Conservation (phyloP, 2,329 filamentous ascomycete species). For the Pseudophaeomoniella oleicola region DNA sequence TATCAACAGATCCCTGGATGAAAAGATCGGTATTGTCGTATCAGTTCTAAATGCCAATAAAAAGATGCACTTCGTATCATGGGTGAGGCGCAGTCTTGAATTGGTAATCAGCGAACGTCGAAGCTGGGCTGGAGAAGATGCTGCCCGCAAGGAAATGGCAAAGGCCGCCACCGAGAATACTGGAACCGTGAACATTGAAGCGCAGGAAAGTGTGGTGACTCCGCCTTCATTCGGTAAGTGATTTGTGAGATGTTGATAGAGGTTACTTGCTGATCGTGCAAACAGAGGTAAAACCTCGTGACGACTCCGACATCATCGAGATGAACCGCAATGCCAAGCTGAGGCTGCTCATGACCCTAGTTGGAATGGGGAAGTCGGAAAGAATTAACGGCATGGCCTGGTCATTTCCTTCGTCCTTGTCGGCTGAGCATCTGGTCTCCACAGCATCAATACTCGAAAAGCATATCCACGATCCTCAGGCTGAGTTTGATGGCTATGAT, state of each 20-base stretch:
- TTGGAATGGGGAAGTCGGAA: constrained; percentile 42
- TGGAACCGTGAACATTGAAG: constrained; percentile 9
- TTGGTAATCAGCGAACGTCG: constrained; percentile 58
- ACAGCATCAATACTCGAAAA: constrained; percentile 59
- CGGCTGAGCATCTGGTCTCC: constrained; percentile 52
- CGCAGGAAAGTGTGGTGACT: constrained; percentile 12
- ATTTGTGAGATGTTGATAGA: constrained; percentile 1
- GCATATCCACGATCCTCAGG: constrained; percentile 63
- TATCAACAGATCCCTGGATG: constrained; percentile 45
- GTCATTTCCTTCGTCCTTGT: constrained; percentile 56
- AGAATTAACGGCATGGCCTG: constrained; percentile 52
- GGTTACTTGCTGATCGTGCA: constrained; percentile 11
- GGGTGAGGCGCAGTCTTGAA: constrained; percentile 60
- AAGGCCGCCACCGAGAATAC: constrained; percentile 9
- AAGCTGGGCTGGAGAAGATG: constrained; percentile 61
- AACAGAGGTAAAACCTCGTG: constrained; percentile 47
- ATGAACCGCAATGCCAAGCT: constrained; percentile 85
- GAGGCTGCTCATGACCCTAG: constrained; percentile 65
- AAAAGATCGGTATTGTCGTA: constrained; percentile 67
- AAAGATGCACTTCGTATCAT: constrained; percentile 60
- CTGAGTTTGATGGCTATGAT: constrained; percentile 58
- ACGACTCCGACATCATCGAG: constrained; percentile 51
- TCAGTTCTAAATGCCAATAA: constrained; percentile 67
- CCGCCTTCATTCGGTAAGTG: constrained; percentile 31
- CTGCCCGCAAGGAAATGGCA: constrained; percentile 37